Percentiles rank a stretch among this genome's conserved stretches.
Conservation (phyloP, 2,329 filamentous ascomycete genomes). For the Phaeosphaeriaceae sp. region DNA sequence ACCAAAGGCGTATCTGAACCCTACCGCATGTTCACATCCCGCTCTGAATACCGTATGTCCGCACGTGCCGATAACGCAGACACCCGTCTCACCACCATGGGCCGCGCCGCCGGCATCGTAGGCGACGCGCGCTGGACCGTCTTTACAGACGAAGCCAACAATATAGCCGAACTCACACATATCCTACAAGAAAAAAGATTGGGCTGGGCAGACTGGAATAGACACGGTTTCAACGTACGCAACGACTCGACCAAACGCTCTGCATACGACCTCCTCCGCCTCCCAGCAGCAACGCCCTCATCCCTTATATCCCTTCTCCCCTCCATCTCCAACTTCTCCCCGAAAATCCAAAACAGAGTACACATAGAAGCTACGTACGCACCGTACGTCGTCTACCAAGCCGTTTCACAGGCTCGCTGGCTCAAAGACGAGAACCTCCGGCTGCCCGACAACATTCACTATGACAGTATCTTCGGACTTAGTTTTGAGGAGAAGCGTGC, state of each 20-base stretch:
- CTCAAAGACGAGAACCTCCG: slow-evolving; percentile 76
- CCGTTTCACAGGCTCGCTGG: slow-evolving; percentile 69
- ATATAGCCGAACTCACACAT: slow-evolving; percentile 70
- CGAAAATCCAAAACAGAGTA: slow-evolving; percentile 70
- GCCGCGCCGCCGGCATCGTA: slow-evolving; percentile 77
- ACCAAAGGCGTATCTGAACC: slow-evolving; percentile 97
- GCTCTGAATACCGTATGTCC: slow-evolving; percentile 94
- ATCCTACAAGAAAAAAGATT: slow-evolving; percentile 65
- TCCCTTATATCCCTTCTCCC: slow-evolving; percentile 66
- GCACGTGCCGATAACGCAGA: slow-evolving; percentile 95
- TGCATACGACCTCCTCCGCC: slow-evolving; percentile 79
- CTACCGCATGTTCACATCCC: slow-evolving; percentile 97
- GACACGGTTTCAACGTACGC: slow-evolving; percentile 72
- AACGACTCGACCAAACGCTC: slow-evolving; percentile 70
- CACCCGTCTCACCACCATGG: slow-evolving; percentile 79
- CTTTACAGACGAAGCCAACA: slow-evolving; percentile 68
- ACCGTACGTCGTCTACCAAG: slow-evolving; percentile 81
- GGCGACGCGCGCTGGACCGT: slow-evolving; percentile 76
- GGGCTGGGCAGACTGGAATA: slow-evolving; percentile 70
- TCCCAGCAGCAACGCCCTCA: slow-evolving; percentile 61
- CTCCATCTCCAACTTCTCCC: slow-evolving; percentile 59
- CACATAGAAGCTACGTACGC: slow-evolving; percentile 84
- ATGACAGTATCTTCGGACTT: slow-evolving; percentile 73
- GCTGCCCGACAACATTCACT: slow-evolving; percentile 78
- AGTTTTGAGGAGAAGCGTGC: slow-evolving; percentile 79